Conservation (phyloP, 1,139 yeast species). For the Waltiozyma sp. region DNA sequence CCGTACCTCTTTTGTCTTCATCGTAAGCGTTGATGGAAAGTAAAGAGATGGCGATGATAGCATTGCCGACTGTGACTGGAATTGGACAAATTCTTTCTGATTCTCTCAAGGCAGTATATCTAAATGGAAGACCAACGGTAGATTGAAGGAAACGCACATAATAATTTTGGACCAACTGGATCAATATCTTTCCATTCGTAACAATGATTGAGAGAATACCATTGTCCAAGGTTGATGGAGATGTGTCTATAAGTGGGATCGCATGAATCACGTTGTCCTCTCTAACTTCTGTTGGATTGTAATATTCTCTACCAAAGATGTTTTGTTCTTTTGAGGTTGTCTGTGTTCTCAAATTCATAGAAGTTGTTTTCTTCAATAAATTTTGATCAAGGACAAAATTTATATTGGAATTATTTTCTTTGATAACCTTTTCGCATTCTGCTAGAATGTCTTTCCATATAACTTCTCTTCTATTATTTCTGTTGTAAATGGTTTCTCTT, state of each 20-base stretch:
- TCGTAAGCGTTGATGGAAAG: constrained; percentile 49
- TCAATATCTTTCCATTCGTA: constrained; percentile 2
- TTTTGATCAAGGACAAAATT: constrained; percentile 8
- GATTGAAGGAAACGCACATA: constrained; percentile 21
- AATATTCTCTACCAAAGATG: constrained; percentile 18
- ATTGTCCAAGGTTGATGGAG: constrained; percentile 11
- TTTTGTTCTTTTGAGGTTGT: constrained; percentile 7
- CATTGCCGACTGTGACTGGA: constrained; percentile 50
- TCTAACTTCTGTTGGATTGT: constrained; percentile 1
- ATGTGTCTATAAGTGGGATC: not conserved
- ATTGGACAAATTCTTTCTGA: constrained; percentile 49
- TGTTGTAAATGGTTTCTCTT: constrained; percentile 44
- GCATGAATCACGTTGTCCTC: not conserved
- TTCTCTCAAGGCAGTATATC: constrained; percentile 39
- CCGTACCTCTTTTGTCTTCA: constrained; percentile 48
- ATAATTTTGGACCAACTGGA: constrained; percentile 11
- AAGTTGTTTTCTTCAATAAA: not conserved
- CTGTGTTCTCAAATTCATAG: not conserved
- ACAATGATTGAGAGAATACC: constrained; percentile 8
- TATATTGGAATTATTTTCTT: constrained; percentile 27
- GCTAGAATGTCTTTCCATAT: constrained; percentile 49
- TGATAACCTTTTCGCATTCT: constrained; percentile 47
- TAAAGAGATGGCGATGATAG: constrained; percentile 50
- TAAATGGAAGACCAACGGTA: constrained; percentile 34
- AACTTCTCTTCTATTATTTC: constrained; percentile 33